These are phyloP conservation scores for Gloeopeniophorella convolvens DNA, from an alignment of 768 basidiomycete genomes.

Conservation along the genomic window DNA sequence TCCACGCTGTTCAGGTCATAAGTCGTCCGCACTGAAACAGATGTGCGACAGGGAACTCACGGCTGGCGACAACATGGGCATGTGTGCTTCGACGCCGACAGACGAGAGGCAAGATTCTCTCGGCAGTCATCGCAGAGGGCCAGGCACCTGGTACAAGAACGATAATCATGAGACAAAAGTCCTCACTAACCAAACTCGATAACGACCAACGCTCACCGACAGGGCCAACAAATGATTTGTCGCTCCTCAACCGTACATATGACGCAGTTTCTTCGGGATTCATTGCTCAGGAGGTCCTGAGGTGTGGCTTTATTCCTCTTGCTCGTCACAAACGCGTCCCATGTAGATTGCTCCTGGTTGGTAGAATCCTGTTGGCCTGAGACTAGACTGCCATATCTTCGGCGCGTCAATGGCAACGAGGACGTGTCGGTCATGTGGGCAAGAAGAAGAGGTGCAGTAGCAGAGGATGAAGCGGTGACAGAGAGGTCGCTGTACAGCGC, in stretches of 20 bases:
- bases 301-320: conserved; percentile 23
- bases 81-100: conserved; percentile 49
- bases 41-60: conserved; percentile 26
- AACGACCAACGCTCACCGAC: conserved; percentile 42
- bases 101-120: conserved; percentile 50
- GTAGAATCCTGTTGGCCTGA: conserved; percentile 12
- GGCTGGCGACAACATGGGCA: conserved; percentile 58
- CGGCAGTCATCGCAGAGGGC: conserved; percentile 63
- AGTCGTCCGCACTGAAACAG: neutral
- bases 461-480: conserved; percentile 27
- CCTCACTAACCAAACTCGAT: neutral
- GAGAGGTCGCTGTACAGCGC: conserved; percentile 53
- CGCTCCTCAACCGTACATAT: conserved; percentile 63
- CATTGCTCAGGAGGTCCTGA: conserved; percentile 11
- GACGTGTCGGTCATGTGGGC: conserved; percentile 45
- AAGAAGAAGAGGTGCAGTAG: conserved; percentile 40
- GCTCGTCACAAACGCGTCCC: conserved; percentile 29
- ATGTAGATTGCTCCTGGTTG: conserved; percentile 21
- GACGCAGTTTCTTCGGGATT: conserved; percentile 45
- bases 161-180: neutral
- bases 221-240: conserved; percentile 82
- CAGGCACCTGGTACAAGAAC: conserved; percentile 31
- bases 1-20: conserved; percentile 30
- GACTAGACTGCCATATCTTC: conserved; percentile 37
- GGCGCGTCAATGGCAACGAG: conserved; percentile 43